These are phyloP conservation scores for Colletotrichum noveboracense DNA, from an alignment of 2,329 filamentous ascomycete species.

Conservation along the genomic window DNA sequence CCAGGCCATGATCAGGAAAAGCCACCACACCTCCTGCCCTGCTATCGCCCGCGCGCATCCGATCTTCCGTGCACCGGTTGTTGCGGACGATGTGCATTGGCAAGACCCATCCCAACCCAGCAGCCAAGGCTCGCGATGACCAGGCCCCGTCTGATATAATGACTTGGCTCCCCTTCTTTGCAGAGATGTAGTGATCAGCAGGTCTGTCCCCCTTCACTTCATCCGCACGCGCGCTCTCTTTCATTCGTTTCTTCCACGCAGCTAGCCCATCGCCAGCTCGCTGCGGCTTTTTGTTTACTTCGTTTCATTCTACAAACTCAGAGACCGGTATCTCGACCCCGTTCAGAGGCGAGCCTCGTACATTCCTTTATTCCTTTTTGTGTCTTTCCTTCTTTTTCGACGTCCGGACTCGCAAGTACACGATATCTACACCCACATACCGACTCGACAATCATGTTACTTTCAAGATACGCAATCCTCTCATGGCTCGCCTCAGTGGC, in stretches of 20 bases:
- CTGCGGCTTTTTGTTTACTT: slow-evolving; percentile 4
- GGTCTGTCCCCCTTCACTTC: slow-evolving; percentile 18
- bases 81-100: slow-evolving; percentile 3
- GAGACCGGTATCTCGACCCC: slow-evolving; percentile 23
- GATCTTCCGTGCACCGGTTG: slow-evolving; percentile 10
- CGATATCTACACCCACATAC: not conserved
- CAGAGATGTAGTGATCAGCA: slow-evolving; percentile 13
- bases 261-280: not conserved
- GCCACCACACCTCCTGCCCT: not conserved
- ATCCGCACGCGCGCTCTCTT: not conserved
- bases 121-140: slow-evolving; percentile 5
- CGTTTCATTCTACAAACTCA: not conserved
- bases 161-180: not conserved
- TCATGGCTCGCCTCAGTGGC: slow-evolving; percentile 12
- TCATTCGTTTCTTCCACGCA: slow-evolving; percentile 15
- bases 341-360: slow-evolving; percentile 21
- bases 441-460: not conserved
- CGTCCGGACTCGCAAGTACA: not conserved
- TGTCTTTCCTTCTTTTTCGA: not conserved
- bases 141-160: slow-evolving; percentile 17
- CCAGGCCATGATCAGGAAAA: not conserved
- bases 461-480: slow-evolving; percentile 4
- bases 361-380: slow-evolving; percentile 12
- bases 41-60: not conserved
- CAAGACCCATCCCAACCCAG: not conserved